A percentile compares a stretch with the other conserved stretches of the same genome.
Evolutionary conservation across 2,329 filamentous ascomycete species (phyloP).

Genomic region (Colletotrichum cuscutae): DNA sequence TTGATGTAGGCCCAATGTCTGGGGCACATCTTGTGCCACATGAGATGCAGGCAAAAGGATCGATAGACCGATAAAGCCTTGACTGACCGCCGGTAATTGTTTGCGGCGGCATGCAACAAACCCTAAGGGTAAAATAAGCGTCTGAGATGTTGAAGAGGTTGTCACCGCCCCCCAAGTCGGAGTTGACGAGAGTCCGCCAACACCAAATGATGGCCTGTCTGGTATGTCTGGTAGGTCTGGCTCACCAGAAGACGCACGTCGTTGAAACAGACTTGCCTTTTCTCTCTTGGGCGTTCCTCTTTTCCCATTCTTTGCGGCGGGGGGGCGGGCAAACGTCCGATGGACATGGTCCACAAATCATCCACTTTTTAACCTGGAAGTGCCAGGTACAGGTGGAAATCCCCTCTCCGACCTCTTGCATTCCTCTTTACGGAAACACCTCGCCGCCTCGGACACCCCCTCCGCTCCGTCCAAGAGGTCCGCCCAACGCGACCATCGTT

Average conservation of each 20-base stretch:
- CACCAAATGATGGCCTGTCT: not conserved
- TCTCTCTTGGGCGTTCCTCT: not conserved
- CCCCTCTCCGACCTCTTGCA: not conserved
- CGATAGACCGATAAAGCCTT: not conserved
- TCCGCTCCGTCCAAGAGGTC: not conserved
- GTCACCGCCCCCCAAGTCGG: not conserved
- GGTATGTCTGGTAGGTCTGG: too few relatives aligned
- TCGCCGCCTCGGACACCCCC: not conserved
- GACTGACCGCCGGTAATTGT: not conserved
- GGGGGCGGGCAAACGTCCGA: not conserved
- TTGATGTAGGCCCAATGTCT: not conserved
- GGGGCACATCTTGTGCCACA: slow-evolving; percentile 27
- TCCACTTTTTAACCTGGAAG: not conserved
- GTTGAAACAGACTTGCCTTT: slow-evolving; percentile 28
- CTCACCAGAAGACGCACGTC: not conserved
- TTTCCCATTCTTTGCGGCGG: not conserved
- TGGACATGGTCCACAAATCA: not conserved
- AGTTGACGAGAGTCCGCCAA: not conserved
- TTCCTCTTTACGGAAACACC: not conserved
- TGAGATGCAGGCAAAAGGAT: slow-evolving; percentile 11
- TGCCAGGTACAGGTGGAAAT: not conserved
- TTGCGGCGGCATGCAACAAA: not conserved
- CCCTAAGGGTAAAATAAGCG: not conserved
- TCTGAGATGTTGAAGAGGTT: not conserved
- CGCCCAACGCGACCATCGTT: not conserved